These are phyloP conservation scores for Penicillium expansum DNA, from an alignment of 2,329 filamentous ascomycete species.

Conservation along the genomic window DNA sequence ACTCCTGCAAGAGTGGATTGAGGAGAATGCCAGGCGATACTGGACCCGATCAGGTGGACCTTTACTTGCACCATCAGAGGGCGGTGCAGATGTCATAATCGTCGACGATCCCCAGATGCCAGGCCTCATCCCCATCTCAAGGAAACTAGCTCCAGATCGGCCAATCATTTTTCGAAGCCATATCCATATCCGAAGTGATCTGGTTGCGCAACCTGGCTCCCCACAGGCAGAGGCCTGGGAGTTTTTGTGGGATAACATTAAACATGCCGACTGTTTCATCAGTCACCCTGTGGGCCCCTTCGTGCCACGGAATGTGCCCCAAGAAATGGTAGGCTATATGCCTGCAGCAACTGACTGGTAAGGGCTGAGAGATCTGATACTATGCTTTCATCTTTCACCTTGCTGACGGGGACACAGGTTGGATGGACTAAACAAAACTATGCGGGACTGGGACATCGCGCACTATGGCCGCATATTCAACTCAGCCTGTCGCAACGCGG, in stretches of 20 bases:
- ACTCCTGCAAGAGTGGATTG: slow-evolving; percentile 68
- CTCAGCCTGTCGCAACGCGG: slow-evolving; percentile 60
- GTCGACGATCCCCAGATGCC: slow-evolving; percentile 87
- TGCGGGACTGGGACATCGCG: slow-evolving; percentile 66
- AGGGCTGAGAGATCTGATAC: slow-evolving; percentile 16
- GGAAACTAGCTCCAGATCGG: slow-evolving; percentile 65
- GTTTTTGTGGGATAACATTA: slow-evolving; percentile 70
- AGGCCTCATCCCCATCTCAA: slow-evolving; percentile 71
- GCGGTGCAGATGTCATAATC: slow-evolving; percentile 73
- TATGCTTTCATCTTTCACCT: neutral
- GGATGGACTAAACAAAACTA: slow-evolving; percentile 74
- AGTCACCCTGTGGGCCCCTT: slow-evolving; percentile 76
- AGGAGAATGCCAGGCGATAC: slow-evolving; percentile 69
- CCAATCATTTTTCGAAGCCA: slow-evolving; percentile 79
- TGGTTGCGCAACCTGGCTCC: slow-evolving; percentile 60
- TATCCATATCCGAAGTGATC: slow-evolving; percentile 76
- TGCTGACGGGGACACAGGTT: slow-evolving; percentile 49
- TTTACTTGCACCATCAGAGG: slow-evolving; percentile 61
- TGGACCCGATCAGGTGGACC: slow-evolving; percentile 70
- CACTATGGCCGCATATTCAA: slow-evolving; percentile 75
- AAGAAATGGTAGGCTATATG: slow-evolving; percentile 67
- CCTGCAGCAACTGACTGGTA: slow-evolving; percentile 79
- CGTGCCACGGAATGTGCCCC: slow-evolving; percentile 66
- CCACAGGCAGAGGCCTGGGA: slow-evolving; percentile 73
- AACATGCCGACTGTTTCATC: slow-evolving; percentile 73